Evolutionary conservation across 164 flowering plant genomes (phyloP).

Genomic region (Vitis amurensis): DNA sequence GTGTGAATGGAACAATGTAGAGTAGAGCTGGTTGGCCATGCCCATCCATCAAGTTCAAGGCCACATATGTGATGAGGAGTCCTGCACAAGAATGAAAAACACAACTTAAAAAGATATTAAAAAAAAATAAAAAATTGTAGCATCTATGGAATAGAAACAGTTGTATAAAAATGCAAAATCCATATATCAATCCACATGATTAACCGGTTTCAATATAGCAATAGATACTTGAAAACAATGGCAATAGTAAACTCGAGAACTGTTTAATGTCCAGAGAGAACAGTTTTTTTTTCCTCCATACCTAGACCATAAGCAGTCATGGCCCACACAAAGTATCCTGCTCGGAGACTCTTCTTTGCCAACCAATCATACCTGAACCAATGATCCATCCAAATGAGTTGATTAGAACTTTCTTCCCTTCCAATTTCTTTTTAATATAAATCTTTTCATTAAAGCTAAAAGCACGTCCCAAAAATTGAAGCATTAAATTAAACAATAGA

Average conservation of each 20-base stretch:
- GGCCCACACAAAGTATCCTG: constrained; percentile 90
- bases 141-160: constrained; percentile 75
- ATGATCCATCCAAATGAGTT: background rate
- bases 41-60: constrained; percentile 73
- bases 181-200: too few species aligned
- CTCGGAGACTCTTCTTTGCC: constrained; percentile 68
- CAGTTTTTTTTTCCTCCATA: constrained; percentile 18
- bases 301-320: constrained; percentile 96
- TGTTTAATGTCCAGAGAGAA: too few species aligned
- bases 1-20: constrained; percentile 72
- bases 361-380: constrained; percentile 88
- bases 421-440: too few species aligned
- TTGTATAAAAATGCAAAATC: constrained; percentile 28
- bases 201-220: too few species aligned
- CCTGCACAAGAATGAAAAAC: constrained; percentile 37
- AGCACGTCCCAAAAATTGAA: too few species aligned
- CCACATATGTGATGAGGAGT: constrained; percentile 68
- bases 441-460: too few species aligned
- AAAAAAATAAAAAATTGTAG: background rate
- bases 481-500: too few species aligned
- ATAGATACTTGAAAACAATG: too few species aligned
- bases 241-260: too few species aligned
- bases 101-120: background rate
- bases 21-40: constrained; percentile 78
- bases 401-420: too few species aligned